Evolutionary conservation across 2,329 filamentous ascomycete species (phyloP).

Genomic region (Pseudopithomyces maydicus): DNA sequence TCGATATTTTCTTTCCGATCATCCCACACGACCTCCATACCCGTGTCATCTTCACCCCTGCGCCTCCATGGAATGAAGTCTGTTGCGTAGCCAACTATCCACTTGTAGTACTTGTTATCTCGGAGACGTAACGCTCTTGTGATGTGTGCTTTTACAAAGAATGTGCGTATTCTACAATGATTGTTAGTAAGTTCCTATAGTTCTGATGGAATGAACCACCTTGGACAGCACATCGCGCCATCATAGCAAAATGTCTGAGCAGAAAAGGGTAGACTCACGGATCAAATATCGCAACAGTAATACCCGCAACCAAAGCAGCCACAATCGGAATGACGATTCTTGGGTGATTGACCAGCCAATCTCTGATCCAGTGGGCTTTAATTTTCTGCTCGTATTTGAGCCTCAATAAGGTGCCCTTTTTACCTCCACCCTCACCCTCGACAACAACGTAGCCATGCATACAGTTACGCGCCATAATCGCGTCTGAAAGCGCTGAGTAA

Average conservation of each 20-base stretch:
- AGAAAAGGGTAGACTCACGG: conserved; percentile 54
- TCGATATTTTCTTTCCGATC: conserved; percentile 83
- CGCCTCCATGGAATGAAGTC: conserved; percentile 67
- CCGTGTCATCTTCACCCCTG: conserved; percentile 66
- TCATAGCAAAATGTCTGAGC: not conserved
- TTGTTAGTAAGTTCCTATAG: conserved; percentile 5
- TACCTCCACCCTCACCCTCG: conserved; percentile 73
- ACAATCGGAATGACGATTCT: conserved; percentile 83
- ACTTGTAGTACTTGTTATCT: conserved; percentile 75
- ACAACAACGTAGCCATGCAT: conserved; percentile 80
- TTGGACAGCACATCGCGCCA: not conserved
- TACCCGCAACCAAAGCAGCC: conserved; percentile 78
- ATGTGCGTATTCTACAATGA: conserved; percentile 70
- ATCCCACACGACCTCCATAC: conserved; percentile 83
- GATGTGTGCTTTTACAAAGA: conserved; percentile 88
- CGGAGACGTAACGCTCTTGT: conserved; percentile 75
- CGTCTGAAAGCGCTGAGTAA: conserved; percentile 73
- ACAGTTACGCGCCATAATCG: conserved; percentile 90
- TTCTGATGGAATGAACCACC: not conserved
- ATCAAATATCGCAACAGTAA: conserved; percentile 90
- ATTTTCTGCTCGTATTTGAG: conserved; percentile 82
- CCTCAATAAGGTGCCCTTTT: conserved; percentile 75
- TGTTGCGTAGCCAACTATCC: conserved; percentile 76
- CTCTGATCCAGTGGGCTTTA: conserved; percentile 79
- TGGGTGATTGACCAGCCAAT: conserved; percentile 86